A percentile compares a stretch with the other conserved stretches of the same genome.
phyloP scores from a whole-genome alignment of 1,139 yeast genomes.

The Suhomyces yuchorum region DNA sequence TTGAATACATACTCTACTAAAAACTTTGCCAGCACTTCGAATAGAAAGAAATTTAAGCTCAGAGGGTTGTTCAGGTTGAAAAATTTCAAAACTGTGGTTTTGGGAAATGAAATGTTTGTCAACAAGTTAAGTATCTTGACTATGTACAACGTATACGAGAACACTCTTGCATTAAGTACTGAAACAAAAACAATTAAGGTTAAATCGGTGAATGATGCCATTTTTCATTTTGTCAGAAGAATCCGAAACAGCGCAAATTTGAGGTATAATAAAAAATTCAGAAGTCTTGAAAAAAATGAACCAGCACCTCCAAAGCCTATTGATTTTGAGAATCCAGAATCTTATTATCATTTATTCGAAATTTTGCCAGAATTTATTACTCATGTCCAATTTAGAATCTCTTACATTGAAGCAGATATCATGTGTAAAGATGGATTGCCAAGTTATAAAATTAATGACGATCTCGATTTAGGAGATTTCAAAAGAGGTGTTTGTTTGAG shows the following conservation, averaged over 20 bases:
- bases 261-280: conserved; percentile 23
- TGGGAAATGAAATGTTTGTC: conserved; percentile 34
- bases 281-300: neutral
- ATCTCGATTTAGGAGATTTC: conserved; percentile 40
- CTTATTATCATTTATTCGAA: conserved; percentile 31
- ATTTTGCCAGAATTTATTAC: conserved; percentile 34
- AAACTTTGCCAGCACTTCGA: conserved; percentile 20
- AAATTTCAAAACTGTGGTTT: conserved; percentile 33
- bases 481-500: conserved; percentile 43
- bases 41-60: conserved; percentile 15
- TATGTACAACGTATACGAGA: conserved; percentile 28
- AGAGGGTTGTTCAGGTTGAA: conserved; percentile 32
- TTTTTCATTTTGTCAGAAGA: conserved; percentile 41
- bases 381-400: conserved; percentile 29
- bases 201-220: conserved; percentile 41
- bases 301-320: neutral
- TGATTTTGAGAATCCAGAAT: conserved; percentile 3
- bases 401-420: conserved; percentile 36
- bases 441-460: conserved; percentile 31
- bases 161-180: conserved; percentile 27
- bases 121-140: conserved; percentile 34
- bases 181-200: conserved; percentile 32
- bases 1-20: conserved; percentile 33
- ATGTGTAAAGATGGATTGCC: conserved; percentile 50
- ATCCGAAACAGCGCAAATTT: conserved; percentile 36